These are phyloP conservation scores for Coemansia sp. DNA, from an alignment of 192 early-diverging fungal genomes.

Conservation along the genomic window DNA sequence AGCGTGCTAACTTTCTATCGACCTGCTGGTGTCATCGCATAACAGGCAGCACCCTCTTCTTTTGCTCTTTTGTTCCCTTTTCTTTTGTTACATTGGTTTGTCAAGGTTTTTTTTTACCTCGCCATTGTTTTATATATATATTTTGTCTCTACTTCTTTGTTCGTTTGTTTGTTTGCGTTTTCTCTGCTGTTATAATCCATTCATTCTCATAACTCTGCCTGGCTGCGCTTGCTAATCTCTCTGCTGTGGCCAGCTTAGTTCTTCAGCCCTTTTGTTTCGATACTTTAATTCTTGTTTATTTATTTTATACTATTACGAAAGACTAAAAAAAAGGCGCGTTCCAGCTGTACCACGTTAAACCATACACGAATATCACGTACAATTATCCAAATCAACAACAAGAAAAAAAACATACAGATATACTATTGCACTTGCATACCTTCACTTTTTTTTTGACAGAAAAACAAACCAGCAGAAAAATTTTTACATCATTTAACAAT, in stretches of 20 bases:
- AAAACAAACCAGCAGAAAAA: not conserved
- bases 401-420: not conserved
- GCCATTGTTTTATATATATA: not conserved
- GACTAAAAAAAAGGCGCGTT: not conserved
- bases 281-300: slow-evolving; percentile 16
- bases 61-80: not conserved
- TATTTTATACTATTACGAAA: not conserved
- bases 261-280: not conserved
- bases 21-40: not conserved
- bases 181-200: not conserved
- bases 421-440: not conserved
- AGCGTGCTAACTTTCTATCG: not conserved
- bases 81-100: not conserved
- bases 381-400: not conserved
- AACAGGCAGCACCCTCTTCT: not conserved
- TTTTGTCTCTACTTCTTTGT: slow-evolving; percentile 1
- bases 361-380: not conserved
- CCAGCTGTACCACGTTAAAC: not conserved
- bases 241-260: not conserved
- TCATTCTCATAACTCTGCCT: not conserved
- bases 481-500: too few species aligned
- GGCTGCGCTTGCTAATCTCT: not conserved
- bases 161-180: not conserved
- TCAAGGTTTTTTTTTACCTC: not conserved
- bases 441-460: not conserved